These are phyloP conservation scores for Aspergillus campestris DNA, from an alignment of 495 filamentous ascomycete genomes.

Conservation along the genomic window DNA sequence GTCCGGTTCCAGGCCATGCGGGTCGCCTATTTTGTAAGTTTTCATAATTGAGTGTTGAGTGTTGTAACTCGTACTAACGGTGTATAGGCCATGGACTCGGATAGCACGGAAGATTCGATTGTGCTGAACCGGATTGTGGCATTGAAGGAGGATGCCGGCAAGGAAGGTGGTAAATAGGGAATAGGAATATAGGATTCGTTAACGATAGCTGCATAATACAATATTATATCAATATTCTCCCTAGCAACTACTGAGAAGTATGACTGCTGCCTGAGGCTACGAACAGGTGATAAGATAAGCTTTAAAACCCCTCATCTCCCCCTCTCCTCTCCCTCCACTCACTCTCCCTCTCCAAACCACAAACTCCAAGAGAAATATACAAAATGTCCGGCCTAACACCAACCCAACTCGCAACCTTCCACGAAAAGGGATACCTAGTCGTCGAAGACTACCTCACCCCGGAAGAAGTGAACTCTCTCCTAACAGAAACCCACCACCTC, in stretches of 20 bases:
- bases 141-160: constrained; percentile 78
- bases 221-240: too few species aligned
- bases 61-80: neutral
- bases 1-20: constrained; percentile 91
- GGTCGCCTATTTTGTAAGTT: constrained; percentile 63
- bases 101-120: constrained; percentile 65
- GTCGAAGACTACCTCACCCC: constrained; percentile 68
- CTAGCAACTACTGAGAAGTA: too few species aligned
- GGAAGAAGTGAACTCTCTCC: constrained; percentile 55
- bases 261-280: too few species aligned
- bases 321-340: too few species aligned
- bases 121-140: constrained; percentile 89
- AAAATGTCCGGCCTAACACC: constrained; percentile 53
- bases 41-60: constrained; percentile 1
- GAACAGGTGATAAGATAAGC: too few species aligned
- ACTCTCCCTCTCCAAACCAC: too few species aligned
- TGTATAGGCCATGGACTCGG: constrained; percentile 54
- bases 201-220: too few species aligned
- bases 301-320: too few species aligned
- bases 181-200: too few species aligned
- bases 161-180: constrained; percentile 21
- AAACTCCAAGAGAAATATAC: neutral
- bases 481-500: constrained; percentile 63
- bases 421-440: constrained; percentile 81
- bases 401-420: constrained; percentile 62